Evolutionary conservation across 306 rosid species (phyloP), one percentile per base, ranked within the genome.

Genomic region (Cicer bijugum): DNA sequence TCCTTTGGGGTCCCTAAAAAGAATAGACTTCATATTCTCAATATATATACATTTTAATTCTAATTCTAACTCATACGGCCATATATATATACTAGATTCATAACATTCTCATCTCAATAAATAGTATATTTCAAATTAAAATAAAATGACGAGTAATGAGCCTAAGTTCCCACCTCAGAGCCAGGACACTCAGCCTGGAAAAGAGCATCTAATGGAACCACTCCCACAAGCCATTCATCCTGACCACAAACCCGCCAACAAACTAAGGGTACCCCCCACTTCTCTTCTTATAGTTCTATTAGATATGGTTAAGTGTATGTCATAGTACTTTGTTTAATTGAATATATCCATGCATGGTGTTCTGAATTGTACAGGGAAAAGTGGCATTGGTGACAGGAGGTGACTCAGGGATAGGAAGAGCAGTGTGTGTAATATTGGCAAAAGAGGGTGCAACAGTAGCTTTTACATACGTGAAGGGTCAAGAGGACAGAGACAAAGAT

Each of bases 341-440:
- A 28, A 4, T 28, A 28, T 28, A 28, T 28, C 5, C 5, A 3
- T 28, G 35, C 5, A 28, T 28, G 5, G 4, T 28, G 35, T 28
- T 28, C 35, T 28, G 35, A 28, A 28, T 40, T 16, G 7, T 33
- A n/a, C 38, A 86, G 82, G 88, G 89, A 20, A 88, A 84, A 75
- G 92, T 85, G 80, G 88, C 89, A 2, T 75, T 88, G 74, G 89
- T 88, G 82, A 88, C 89, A 12, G 88, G 92, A 7, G 89, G 91
- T 17, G 88, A 88, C 78, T 88, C 89, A 0, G 86, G 91, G 12
- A 88, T 88, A 9, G 91, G 91, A 0, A 80, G 85, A 79, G 85
- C 89, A 0, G 85, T 88, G 9, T 74, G 85, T 9, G 8, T 81
- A 43, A 40, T 66, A 23, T 88, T 85, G 3, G 84, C 81, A 7